Evolutionary conservation across 176 grass and related monocot genomes (phyloP).

Genomic region (Hsuehochloa calcarea): DNA sequence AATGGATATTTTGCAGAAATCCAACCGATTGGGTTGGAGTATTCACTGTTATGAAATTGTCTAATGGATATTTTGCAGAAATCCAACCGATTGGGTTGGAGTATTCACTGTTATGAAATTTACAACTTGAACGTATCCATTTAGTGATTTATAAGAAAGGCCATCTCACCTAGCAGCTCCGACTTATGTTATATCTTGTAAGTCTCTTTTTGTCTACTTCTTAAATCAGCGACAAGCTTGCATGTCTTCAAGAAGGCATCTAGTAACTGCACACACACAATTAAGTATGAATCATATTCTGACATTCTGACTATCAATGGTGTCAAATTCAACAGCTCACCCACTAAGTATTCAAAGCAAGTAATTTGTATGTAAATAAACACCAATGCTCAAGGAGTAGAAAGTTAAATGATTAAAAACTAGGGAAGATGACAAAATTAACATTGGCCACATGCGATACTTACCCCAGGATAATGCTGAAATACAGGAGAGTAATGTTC

Average conservation of each 20-base stretch:
- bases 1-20: constrained; percentile 14
- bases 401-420: constrained; percentile 5
- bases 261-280: constrained; percentile 54
- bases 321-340: background rate
- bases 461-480: constrained; percentile 90
- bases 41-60: background rate
- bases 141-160: constrained; percentile 15
- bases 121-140: constrained; percentile 8
- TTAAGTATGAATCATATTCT: constrained; percentile 19
- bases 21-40: background rate
- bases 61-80: background rate
- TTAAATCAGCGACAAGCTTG: constrained; percentile 66
- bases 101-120: background rate
- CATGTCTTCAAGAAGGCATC: constrained; percentile 88
- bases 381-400: background rate
- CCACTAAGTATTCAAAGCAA: background rate
- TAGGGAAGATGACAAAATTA: constrained; percentile 13
- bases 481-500: constrained; percentile 82
- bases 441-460: constrained; percentile 13
- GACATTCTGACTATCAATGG: background rate
- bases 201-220: constrained; percentile 51
- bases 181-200: constrained; percentile 42
- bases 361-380: constrained; percentile 17
- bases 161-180: constrained; percentile 25
- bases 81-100: background rate